Percentiles rank a stretch among this genome's conserved stretches.
phyloP scores from a whole-genome alignment of 306 rosid genomes.

The Adenanthera pavonina region DNA sequence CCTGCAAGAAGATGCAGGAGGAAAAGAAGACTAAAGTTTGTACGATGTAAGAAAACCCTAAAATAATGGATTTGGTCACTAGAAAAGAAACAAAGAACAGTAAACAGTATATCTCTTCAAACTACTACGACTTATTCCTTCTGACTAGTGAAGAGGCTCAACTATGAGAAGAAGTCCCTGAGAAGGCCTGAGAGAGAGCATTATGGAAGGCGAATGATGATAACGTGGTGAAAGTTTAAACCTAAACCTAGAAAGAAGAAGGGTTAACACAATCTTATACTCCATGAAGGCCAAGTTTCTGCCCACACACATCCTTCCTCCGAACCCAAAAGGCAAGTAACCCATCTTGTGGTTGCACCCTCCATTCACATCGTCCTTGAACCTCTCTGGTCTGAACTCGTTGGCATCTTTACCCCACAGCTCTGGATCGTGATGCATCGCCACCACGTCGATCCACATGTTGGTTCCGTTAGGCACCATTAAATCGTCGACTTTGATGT shows the following conservation, averaged over 20 bases:
- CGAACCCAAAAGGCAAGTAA: constrained; percentile 87
- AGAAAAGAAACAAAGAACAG: no score
- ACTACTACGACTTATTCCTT: no score
- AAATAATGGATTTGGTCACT: no score
- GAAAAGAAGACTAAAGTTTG: no score
- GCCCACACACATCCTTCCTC: constrained; percentile 88
- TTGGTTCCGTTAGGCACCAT: constrained; percentile 79
- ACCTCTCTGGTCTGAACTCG: constrained; percentile 79
- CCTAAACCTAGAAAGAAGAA: constrained; percentile 73
- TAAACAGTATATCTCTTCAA: no score
- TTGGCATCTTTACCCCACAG: constrained; percentile 81
- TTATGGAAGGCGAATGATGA: constrained; percentile 63
- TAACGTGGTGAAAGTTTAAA: constrained; percentile 61
- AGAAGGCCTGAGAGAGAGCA: constrained; percentile 75
- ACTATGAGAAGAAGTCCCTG: constrained; percentile 68
- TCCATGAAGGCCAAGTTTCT: constrained; percentile 79
- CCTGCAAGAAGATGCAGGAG: no score
- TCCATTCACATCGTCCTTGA: constrained; percentile 59
- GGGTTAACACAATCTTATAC: constrained; percentile 72
- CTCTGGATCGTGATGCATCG: constrained; percentile 72
- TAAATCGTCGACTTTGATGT: constrained; percentile 59
- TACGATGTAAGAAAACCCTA: no score
- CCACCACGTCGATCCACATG: constrained; percentile 86
- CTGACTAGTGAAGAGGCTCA: constrained; percentile 37
- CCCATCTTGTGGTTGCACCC: constrained; percentile 91